phyloP scores from a whole-genome alignment of 331 rosid genomes.

The Quercus lobata region DNA sequence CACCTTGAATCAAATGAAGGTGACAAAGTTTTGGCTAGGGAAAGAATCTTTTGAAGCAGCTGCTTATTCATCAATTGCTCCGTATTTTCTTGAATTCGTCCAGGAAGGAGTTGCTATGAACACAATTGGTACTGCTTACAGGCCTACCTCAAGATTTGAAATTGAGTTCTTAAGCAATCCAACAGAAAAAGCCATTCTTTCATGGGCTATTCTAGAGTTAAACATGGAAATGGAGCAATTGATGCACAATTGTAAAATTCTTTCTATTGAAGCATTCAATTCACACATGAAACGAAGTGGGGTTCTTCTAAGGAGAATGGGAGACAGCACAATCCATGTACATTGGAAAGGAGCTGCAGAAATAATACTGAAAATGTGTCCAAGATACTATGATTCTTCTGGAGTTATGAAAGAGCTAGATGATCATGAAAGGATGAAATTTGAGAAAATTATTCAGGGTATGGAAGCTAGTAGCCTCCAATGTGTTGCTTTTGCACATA shows the following conservation, averaged over 20 bases:
- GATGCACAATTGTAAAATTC: background rate
- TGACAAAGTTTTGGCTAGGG: constrained; percentile 13
- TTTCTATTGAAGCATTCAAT: constrained; percentile 9
- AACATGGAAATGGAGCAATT: constrained; percentile 12
- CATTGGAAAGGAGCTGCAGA: constrained; percentile 49
- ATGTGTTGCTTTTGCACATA: constrained; percentile 24
- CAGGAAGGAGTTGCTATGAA: constrained; percentile 1
- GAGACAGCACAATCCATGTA: constrained; percentile 15
- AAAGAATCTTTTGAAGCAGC: background rate
- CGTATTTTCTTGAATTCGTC: background rate
- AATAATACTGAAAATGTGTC: constrained; percentile 32
- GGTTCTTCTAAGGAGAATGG: constrained; percentile 24
- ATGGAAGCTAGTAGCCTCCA: constrained; percentile 25
- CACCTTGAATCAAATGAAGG: constrained; percentile 13
- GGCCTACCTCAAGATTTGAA: background rate
- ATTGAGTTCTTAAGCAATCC: background rate
- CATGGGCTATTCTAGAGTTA: background rate
- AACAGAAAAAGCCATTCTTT: constrained; percentile 5
- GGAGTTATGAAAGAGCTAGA: constrained; percentile 13
- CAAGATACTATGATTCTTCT: constrained; percentile 27
- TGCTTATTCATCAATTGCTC: background rate
- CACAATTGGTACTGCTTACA: background rate
- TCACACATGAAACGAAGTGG: constrained; percentile 35
- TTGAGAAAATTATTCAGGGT: constrained; percentile 25
- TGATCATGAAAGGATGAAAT: constrained; percentile 1